Evolutionary conservation across 176 grass and related monocot species (phyloP).

Genomic region (Poa annua): DNA sequence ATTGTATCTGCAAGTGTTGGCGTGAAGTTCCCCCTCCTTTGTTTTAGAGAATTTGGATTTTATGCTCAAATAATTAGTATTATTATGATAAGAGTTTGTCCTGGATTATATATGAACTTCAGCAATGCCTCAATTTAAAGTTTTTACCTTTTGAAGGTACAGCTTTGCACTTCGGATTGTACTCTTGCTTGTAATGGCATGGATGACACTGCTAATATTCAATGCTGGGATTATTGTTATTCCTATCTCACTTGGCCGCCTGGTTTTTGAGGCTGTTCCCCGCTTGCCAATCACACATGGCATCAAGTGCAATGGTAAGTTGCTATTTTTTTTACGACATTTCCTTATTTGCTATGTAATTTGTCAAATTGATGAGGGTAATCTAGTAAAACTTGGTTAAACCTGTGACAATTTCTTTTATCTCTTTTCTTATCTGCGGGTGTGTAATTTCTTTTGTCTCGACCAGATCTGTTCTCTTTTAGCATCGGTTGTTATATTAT

Average conservation of each 20-base stretch:
- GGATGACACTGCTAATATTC: constrained; percentile 93
- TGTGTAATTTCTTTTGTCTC: neutral
- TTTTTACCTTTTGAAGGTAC: constrained; percentile 60
- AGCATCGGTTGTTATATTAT: constrained; percentile 96
- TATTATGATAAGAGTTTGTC: constrained; percentile 23
- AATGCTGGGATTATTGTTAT: constrained; percentile 94
- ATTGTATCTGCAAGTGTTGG: neutral
- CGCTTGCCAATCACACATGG: constrained; percentile 91
- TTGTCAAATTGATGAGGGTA: neutral
- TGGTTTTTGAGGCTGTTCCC: constrained; percentile 85
- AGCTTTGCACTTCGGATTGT: constrained; percentile 93
- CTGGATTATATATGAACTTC: constrained; percentile 18
- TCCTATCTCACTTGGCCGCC: constrained; percentile 88
- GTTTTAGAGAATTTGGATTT: constrained; percentile 9
- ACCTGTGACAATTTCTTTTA: neutral
- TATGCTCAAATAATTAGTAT: neutral
- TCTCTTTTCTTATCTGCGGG: neutral
- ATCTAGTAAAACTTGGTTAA: constrained; percentile 5
- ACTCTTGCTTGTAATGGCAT: constrained; percentile 81
- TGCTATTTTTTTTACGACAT: constrained; percentile 29
- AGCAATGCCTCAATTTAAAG: neutral
- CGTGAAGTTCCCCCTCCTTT: neutral
- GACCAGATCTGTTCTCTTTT: constrained; percentile 88
- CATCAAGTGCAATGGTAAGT: constrained; percentile 97
- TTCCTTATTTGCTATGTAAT: neutral